A percentile compares a stretch with the other conserved stretches of the same genome.
These are phyloP conservation scores for Pythium rhizo-oryzae DNA, from an alignment of 352 stramenopile species.

Conservation along the genomic window DNA sequence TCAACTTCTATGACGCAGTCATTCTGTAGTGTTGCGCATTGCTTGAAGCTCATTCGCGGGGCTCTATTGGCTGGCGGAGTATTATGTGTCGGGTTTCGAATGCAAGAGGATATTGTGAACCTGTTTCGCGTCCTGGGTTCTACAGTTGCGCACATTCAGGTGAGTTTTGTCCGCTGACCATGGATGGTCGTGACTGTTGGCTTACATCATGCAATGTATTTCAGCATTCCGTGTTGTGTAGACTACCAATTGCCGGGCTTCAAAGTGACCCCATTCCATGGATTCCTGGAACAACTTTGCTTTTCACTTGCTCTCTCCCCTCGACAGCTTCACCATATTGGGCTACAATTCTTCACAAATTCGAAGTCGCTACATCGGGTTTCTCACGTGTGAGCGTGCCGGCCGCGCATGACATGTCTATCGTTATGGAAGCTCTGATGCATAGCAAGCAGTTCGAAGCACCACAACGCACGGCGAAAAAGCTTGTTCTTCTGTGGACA, in stretches of 20 bases:
- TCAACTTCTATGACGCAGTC: neutral
- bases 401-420: neutral
- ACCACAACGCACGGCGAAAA: constrained; percentile 16
- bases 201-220: neutral
- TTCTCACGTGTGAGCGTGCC: constrained; percentile 9
- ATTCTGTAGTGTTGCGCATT: constrained; percentile 30
- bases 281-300: constrained; percentile 26
- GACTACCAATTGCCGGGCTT: constrained; percentile 24
- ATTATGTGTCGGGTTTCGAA: constrained; percentile 23
- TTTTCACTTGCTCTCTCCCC: constrained; percentile 17
- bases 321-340: neutral
- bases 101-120: constrained; percentile 3
- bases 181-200: neutral
- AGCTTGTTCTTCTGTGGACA: constrained; percentile 12
- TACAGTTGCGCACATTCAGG: constrained; percentile 23
- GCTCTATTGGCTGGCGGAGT: constrained; percentile 27
- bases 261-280: constrained; percentile 23
- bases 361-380: constrained; percentile 9
- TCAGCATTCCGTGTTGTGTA: constrained; percentile 23
- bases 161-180: neutral
- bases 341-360: neutral
- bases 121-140: constrained; percentile 19
- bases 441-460: constrained; percentile 24
- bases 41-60: constrained; percentile 43
- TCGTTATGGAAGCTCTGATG: constrained; percentile 22